Percentiles rank a stretch among this genome's conserved stretches.
Evolutionary conservation across 495 filamentous ascomycete species (phyloP).

Genomic region (Daldinia childiae): DNA sequence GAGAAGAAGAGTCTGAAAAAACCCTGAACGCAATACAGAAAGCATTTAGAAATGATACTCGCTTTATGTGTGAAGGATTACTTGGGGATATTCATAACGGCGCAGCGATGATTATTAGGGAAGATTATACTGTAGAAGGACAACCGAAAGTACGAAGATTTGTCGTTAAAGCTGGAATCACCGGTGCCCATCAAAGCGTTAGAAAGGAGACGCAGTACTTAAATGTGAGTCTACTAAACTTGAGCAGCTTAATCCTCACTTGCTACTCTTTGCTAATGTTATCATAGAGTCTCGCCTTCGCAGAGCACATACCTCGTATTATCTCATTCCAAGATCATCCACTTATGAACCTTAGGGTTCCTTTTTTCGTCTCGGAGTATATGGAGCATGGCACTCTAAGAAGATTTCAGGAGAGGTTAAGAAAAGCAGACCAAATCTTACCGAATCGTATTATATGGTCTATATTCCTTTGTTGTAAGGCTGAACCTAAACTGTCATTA

Average conservation of each 20-base stretch:
- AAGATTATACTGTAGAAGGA: background rate
- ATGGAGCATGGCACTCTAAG: background rate
- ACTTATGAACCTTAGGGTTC: background rate
- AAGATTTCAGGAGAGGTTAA: background rate
- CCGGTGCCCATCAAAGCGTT: background rate
- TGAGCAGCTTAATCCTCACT: background rate
- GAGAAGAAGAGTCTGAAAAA: background rate
- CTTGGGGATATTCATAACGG: background rate
- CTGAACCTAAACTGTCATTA: background rate
- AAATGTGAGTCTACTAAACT: background rate
- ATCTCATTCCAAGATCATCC: background rate
- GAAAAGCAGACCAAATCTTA: background rate
- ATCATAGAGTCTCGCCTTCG: background rate
- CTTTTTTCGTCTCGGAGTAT: background rate
- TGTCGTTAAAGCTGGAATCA: slow-evolving; percentile 1
- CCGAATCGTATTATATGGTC: slow-evolving; percentile 15
- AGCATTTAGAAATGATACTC: background rate
- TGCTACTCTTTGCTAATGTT: background rate
- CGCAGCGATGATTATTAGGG: background rate
- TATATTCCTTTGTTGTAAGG: slow-evolving; percentile 13
- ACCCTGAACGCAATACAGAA: background rate
- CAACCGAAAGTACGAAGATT: background rate
- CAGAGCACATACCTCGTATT: background rate
- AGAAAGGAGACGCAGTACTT: background rate
- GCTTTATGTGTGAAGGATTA: background rate